Conservation (phyloP, 164 flowering plant species). For the Houttuynia cordata region DNA sequence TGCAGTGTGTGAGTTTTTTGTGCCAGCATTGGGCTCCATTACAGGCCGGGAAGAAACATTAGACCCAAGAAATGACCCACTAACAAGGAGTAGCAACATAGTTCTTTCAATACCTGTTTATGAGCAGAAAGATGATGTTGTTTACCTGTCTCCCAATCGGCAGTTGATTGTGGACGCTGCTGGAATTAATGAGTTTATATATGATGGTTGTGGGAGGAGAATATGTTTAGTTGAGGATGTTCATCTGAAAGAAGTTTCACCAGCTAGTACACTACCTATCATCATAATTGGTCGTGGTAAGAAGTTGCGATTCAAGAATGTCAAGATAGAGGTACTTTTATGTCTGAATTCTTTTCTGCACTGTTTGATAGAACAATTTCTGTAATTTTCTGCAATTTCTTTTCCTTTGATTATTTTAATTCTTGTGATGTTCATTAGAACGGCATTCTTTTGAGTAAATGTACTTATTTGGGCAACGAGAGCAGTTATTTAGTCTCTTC, state of each 20-base stretch:
- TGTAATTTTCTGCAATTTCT: not conserved
- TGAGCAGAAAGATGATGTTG: slow-evolving; percentile 68
- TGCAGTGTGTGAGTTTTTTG: slow-evolving; percentile 86
- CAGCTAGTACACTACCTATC: slow-evolving; percentile 36
- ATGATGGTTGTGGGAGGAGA: slow-evolving; percentile 93
- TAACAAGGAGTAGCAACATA: slow-evolving; percentile 41
- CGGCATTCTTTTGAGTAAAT: slow-evolving; percentile 72
- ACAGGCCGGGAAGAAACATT: slow-evolving; percentile 86
- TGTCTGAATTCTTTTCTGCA: not conserved
- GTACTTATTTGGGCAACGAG: slow-evolving; percentile 65
- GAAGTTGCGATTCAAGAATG: slow-evolving; percentile 81
- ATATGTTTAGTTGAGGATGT: slow-evolving; percentile 45
- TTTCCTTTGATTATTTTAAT: not conserved
- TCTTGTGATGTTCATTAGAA: slow-evolving; percentile 38
- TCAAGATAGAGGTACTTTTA: slow-evolving; percentile 72
- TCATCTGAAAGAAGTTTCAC: slow-evolving; percentile 32
- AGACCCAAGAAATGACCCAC: slow-evolving; percentile 89
- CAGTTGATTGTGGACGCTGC: slow-evolving; percentile 64
- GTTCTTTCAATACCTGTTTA: slow-evolving; percentile 49
- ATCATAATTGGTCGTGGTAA: slow-evolving; percentile 82
- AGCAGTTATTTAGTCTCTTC: slow-evolving; percentile 68
- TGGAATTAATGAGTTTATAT: slow-evolving; percentile 65
- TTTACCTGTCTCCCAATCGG: slow-evolving; percentile 57
- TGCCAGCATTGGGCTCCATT: slow-evolving; percentile 77
- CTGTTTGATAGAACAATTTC: not conserved